A percentile compares a stretch with the other conserved stretches of the same genome.
Evolutionary conservation across 352 stramenopile species (phyloP).

Genomic region (Pythium brassicae): DNA sequence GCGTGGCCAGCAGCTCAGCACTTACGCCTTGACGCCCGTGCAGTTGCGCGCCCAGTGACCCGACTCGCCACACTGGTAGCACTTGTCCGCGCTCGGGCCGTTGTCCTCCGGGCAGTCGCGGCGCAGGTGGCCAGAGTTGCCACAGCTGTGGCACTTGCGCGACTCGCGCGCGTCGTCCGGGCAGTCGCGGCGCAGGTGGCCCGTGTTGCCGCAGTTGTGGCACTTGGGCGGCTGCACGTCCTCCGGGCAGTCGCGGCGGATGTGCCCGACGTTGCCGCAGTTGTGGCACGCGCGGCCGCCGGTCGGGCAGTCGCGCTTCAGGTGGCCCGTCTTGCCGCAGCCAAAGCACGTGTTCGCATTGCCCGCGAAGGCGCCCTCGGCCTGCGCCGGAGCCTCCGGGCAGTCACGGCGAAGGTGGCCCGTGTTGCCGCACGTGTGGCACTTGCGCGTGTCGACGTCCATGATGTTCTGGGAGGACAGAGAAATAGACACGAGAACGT

Average conservation of each 20-base stretch:
- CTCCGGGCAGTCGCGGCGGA: slow-evolving; percentile 76
- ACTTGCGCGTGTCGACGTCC: slow-evolving; percentile 45
- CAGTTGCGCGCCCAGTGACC: slow-evolving; percentile 83
- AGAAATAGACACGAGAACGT: background rate
- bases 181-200: slow-evolving; percentile 73
- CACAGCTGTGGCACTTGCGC: slow-evolving; percentile 77
- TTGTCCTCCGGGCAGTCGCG: slow-evolving; percentile 80
- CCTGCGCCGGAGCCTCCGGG: slow-evolving; percentile 43
- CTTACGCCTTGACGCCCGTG: slow-evolving; percentile 50
- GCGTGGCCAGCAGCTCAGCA: background rate
- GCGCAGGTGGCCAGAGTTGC: slow-evolving; percentile 60
- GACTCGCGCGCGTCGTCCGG: slow-evolving; percentile 58
- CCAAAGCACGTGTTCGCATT: slow-evolving; percentile 59
- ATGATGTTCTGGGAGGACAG: slow-evolving; percentile 4
- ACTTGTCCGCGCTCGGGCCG: slow-evolving; percentile 66
- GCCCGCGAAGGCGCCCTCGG: slow-evolving; percentile 25
- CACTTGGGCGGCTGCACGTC: slow-evolving; percentile 70
- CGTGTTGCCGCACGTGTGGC: slow-evolving; percentile 74
- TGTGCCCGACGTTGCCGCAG: slow-evolving; percentile 73
- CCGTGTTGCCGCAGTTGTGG: slow-evolving; percentile 72
- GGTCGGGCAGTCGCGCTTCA: slow-evolving; percentile 79
- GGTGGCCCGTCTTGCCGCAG: slow-evolving; percentile 74
- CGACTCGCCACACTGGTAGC: slow-evolving; percentile 75
- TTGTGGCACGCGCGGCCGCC: slow-evolving; percentile 76
- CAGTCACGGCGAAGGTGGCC: slow-evolving; percentile 79